phyloP scores from a whole-genome alignment of 2,329 filamentous ascomycete species.

The Corinectria fuckeliana region DNA sequence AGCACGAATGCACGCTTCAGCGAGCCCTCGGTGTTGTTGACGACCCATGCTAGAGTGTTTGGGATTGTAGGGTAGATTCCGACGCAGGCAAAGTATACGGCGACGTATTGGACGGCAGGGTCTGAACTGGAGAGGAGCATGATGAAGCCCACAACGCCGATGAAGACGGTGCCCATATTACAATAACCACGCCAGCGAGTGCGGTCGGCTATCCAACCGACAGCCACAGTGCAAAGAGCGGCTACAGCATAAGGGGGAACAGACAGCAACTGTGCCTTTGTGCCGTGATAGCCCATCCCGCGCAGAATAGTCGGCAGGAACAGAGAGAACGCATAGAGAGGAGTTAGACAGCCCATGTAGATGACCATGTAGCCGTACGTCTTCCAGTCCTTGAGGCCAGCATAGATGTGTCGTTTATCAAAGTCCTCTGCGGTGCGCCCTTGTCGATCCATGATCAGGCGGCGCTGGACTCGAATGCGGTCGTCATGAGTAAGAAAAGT shows the following conservation, averaged over 20 bases:
- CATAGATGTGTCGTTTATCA: slow-evolving; percentile 72
- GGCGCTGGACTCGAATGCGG: slow-evolving; percentile 69
- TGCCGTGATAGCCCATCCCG: slow-evolving; percentile 41
- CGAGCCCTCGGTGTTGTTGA: slow-evolving; percentile 69
- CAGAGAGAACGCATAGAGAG: slow-evolving; percentile 60
- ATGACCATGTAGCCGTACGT: slow-evolving; percentile 61
- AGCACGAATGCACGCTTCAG: slow-evolving; percentile 74
- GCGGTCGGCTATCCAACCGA: slow-evolving; percentile 71
- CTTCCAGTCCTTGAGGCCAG: slow-evolving; percentile 78
- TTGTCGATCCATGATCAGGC: slow-evolving; percentile 73
- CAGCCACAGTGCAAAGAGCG: slow-evolving; percentile 64
- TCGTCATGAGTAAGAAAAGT: slow-evolving; percentile 72
- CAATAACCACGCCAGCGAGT: slow-evolving; percentile 69
- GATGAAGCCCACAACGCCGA: slow-evolving; percentile 70
- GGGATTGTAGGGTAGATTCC: slow-evolving; percentile 76
- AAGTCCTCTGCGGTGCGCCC: slow-evolving; percentile 73
- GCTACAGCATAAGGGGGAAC: slow-evolving; percentile 67
- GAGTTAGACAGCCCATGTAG: slow-evolving; percentile 55
- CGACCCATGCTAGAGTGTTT: slow-evolving; percentile 74
- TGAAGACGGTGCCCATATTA: slow-evolving; percentile 67
- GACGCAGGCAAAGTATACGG: slow-evolving; percentile 71
- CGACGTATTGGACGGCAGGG: slow-evolving; percentile 69
- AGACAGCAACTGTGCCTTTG: slow-evolving; percentile 61
- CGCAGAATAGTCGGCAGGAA: slow-evolving; percentile 65
- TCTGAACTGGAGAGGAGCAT: slow-evolving; percentile 66